These are phyloP conservation scores for Microbotryum saponariae DNA, from an alignment of 1,284 basidiomycete genomes.

Conservation along the genomic window DNA sequence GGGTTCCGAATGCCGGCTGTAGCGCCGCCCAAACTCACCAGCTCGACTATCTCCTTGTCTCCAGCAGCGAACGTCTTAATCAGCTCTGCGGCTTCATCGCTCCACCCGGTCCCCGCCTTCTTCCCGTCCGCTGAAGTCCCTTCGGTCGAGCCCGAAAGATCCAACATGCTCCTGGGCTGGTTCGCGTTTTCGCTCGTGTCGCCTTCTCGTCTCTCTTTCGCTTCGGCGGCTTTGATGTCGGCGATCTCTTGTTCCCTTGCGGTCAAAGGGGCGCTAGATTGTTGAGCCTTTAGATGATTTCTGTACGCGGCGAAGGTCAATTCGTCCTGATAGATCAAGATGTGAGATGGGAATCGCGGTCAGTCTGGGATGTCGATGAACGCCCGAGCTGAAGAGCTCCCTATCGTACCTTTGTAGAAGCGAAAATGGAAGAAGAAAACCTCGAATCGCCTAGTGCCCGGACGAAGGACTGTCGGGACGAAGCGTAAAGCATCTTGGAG, in stretches of 20 bases:
- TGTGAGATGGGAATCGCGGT: neutral
- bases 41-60: neutral
- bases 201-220: constrained; percentile 1
- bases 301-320: constrained; percentile 53
- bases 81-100: neutral
- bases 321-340: constrained; percentile 36
- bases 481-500: constrained; percentile 81
- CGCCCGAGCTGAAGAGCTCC: neutral
- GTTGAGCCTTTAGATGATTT: constrained; percentile 62
- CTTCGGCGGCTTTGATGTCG: constrained; percentile 64
- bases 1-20: too few relatives aligned
- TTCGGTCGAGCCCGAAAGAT: constrained; percentile 2
- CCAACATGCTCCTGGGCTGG: constrained; percentile 2
- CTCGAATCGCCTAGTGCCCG: constrained; percentile 66
- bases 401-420: constrained; percentile 60
- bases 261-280: constrained; percentile 70
- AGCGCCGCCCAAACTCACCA: too few relatives aligned
- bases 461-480: constrained; percentile 62
- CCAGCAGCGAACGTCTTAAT: neutral
- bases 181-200: neutral
- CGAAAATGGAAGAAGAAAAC: constrained; percentile 72
- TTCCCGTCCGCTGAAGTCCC: neutral
- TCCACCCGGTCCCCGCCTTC: neutral
- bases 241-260: constrained; percentile 70
- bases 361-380: neutral